Base-by-base conservation (phyloP, 805 yeast species). In the Saccharomycopsis amapae region DNA sequence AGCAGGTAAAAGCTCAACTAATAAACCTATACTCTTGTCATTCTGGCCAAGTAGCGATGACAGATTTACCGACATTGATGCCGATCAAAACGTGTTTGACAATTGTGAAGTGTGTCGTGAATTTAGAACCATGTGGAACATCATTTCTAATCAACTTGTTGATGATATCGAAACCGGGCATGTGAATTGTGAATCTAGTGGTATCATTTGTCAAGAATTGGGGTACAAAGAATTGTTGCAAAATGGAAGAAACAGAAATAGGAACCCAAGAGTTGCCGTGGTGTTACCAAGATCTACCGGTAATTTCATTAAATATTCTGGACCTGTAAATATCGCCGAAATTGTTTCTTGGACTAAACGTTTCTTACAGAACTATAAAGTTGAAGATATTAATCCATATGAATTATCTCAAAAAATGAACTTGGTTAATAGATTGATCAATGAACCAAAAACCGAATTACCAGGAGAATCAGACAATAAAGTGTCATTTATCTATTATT, bases 21-120 rank as follows among this genome's bases (percentile, higher is more conserved):
- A 62, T 1, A 62, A 63, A 23, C 85, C 90, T 2, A 61, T 67
- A 44, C 62, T 84, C 51, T 68, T 84, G 3, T 72, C 84, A 13
- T 78, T 84, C 49, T 82, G 83, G 76, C 88, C 89, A 2, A 62
- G 78, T 2, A 60, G 69, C 4, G 67, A 69, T 38, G 60, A 71
- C 24, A 63, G 61, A 33, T 60, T 69, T 28, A 63, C 65, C 42
- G 55, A 52, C 5, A 48, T 55, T 18, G 53, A 56, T 13, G 56
- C 59, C 12, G 69, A 65, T 3, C 61, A 62, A 3, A 66, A 66
- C 44, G 54, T n/a, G 56, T 76, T 73, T 45, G 55, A 60, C 12
- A 53, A 56, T 6, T 78, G 82, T 55, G 66, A 67, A 15, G 69
- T 71, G 41, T 76, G 85, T 53, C 54, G 66, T 36, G 73, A 71